Conservation (phyloP, 306 rosid genomes). For the Heteromeles arbutifolia region DNA sequence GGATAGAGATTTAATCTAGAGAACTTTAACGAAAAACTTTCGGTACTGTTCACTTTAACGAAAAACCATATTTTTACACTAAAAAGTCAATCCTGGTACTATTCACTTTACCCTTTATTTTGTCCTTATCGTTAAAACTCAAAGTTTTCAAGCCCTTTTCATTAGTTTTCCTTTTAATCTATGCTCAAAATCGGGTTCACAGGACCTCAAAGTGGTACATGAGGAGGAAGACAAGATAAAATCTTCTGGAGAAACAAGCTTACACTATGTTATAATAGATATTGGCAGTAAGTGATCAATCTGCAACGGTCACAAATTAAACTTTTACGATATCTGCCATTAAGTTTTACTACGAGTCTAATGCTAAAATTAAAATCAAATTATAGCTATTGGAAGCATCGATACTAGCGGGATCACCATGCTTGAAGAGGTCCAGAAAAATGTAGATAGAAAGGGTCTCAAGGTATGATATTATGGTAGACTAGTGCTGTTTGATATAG, state of each 20-base stretch:
- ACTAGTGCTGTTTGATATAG: not conserved
- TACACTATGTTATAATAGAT: conserved; percentile 31
- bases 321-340: not conserved
- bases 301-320: too few species aligned
- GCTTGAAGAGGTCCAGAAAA: conserved; percentile 35
- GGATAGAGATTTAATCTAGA: not conserved
- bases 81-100: too few species aligned
- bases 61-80: too few species aligned
- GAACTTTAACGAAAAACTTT: too few species aligned
- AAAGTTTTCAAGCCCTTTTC: too few species aligned
- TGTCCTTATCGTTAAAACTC: too few species aligned
- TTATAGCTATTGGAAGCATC: conserved; percentile 36
- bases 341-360: not conserved
- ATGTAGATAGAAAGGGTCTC: conserved; percentile 23
- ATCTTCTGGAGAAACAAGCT: conserved; percentile 34
- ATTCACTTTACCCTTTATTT: too few species aligned
- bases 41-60: too few species aligned
- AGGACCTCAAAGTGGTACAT: conserved; percentile 33
- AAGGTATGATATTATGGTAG: conserved; percentile 15
- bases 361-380: not conserved
- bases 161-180: too few species aligned
- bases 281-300: conserved; percentile 20
- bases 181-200: not conserved
- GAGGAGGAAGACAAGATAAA: conserved; percentile 40
- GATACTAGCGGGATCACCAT: conserved; percentile 44